Evolutionary conservation across 2,329 filamentous ascomycete genomes (phyloP).

Genomic region (Blumeria graminis): DNA sequence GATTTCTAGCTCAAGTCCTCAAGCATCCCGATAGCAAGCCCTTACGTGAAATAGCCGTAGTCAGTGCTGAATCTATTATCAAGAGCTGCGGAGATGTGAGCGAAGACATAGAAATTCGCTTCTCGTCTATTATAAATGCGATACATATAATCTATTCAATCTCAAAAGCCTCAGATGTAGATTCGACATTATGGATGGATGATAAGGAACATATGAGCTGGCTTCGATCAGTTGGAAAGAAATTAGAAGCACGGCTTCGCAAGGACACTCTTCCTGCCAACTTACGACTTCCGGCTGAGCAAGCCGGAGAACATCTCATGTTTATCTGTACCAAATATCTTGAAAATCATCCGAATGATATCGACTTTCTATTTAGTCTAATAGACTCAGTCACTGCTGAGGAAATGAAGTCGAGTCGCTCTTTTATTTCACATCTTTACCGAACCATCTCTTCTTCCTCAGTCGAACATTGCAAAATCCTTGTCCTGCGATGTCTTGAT

Average conservation of each 20-base stretch:
- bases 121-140: conserved; percentile 54
- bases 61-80: conserved; percentile 49
- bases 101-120: conserved; percentile 41
- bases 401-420: conserved; percentile 54
- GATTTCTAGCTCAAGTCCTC: conserved; percentile 75
- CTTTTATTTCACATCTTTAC: conserved; percentile 65
- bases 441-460: conserved; percentile 66
- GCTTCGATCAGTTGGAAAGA: conserved; percentile 45
- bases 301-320: conserved; percentile 75
- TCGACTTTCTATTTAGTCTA: conserved; percentile 65
- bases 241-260: conserved; percentile 52
- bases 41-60: conserved; percentile 49
- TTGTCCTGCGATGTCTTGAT: conserved; percentile 69
- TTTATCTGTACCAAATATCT: conserved; percentile 63
- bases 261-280: conserved; percentile 42
- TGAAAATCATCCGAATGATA: conserved; percentile 44
- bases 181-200: conserved; percentile 45
- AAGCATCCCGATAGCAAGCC: conserved; percentile 48
- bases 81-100: conserved; percentile 38
- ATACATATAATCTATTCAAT: conserved; percentile 70
- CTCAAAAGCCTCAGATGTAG: conserved; percentile 32
- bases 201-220: conserved; percentile 34
- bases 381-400: conserved; percentile 66
- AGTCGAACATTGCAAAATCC: conserved; percentile 61
- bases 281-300: conserved; percentile 64